Conservation (phyloP, 108 stramenopile species). For the Asterionellopsis glacialis region DNA sequence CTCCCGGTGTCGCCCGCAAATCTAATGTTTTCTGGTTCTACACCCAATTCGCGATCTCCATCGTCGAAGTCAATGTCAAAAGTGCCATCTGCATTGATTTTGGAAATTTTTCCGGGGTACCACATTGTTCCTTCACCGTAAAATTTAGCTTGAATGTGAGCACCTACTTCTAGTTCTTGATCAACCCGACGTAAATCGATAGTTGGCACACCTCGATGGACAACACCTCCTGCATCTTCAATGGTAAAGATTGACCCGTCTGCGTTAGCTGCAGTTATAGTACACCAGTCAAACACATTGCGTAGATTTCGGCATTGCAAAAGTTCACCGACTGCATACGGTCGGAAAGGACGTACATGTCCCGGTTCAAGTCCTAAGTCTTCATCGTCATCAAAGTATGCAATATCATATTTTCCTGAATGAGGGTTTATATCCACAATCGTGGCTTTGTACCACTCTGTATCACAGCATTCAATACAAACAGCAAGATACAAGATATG, state of each 20-base stretch:
- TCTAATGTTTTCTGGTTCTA: slow-evolving; percentile 2
- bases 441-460: slow-evolving; percentile 32
- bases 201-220: not conserved
- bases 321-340: slow-evolving; percentile 17
- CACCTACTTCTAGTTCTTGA: slow-evolving; percentile 4
- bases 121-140: slow-evolving; percentile 18
- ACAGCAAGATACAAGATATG: not conserved
- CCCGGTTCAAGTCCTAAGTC: slow-evolving; percentile 11
- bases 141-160: slow-evolving; percentile 13
- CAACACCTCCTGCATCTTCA: not conserved
- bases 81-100: slow-evolving; percentile 33
- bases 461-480: not conserved
- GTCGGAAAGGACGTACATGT: slow-evolving; percentile 23
- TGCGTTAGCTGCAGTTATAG: not conserved
- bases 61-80: slow-evolving; percentile 13
- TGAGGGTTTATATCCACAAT: slow-evolving; percentile 19
- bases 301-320: slow-evolving; percentile 9
- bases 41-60: slow-evolving; percentile 1
- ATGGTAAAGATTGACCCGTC: not conserved
- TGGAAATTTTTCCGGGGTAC: slow-evolving; percentile 31
- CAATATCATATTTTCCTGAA: slow-evolving; percentile 23
- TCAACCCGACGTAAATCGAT: not conserved
- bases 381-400: slow-evolving; percentile 38
- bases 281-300: not conserved
- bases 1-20: not conserved